phyloP scores from a whole-genome alignment of 371 early-diverging fungal genomes.

The Mortierella sp. region DNA sequence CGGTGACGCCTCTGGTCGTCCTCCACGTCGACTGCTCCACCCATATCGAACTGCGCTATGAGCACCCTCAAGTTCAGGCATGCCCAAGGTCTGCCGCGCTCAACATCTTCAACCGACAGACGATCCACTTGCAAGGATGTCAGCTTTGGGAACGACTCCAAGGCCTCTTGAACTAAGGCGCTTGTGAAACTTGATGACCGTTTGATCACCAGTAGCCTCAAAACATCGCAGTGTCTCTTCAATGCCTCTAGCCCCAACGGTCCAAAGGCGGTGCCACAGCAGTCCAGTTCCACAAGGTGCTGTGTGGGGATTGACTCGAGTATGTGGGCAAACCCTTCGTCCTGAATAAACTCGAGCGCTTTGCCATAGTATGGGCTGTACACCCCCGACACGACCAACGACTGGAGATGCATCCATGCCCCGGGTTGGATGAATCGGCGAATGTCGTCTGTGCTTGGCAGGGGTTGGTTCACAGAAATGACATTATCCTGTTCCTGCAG shows the following conservation, averaged over 20 bases:
- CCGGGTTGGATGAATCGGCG: neutral
- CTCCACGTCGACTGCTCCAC: neutral
- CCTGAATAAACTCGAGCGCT: neutral
- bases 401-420: conserved; percentile 1
- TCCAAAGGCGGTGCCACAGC: neutral
- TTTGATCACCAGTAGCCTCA: neutral
- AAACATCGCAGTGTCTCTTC: neutral
- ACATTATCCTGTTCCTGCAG: too few species aligned
- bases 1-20: neutral
- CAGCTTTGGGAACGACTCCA: neutral
- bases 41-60: neutral
- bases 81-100: neutral
- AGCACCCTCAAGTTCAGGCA: neutral
- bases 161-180: neutral
- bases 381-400: neutral
- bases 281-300: neutral
- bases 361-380: neutral
- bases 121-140: neutral
- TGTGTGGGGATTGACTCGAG: neutral
- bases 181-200: neutral
- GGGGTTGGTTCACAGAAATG: neutral
- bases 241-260: neutral
- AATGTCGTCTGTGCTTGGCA: neutral
- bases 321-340: neutral
- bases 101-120: neutral